Evolutionary conservation across 78 protist genomes (phyloP), one percentile per base, ranked within the genome.

Genomic region (Protostelium mycophagum): DNA sequence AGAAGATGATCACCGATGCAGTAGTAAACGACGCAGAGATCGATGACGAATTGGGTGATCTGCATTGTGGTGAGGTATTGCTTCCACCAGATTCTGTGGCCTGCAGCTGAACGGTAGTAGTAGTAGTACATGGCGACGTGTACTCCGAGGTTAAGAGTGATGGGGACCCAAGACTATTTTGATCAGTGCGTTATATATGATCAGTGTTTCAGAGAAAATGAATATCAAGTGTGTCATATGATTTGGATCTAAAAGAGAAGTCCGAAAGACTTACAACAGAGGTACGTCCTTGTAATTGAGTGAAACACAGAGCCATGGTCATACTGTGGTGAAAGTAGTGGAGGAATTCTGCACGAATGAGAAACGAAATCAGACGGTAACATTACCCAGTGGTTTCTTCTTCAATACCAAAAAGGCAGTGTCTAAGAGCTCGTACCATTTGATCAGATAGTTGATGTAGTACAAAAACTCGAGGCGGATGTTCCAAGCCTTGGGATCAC

Each of bases 371-470:
- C n/a, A 85, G 37, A 85, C 16, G 37, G 86, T 85, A 16, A 16
- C 5, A 5, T 16, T 16, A 85, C 86, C 36, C 73, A 51, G 73
- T 5, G 5, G 5, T 16, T 51, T 51, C 94, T 90, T 92, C 93
- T 92, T 91, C 84, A 95, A 39, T n/a, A 95, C 91, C 83, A 88
- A 89, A 34, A 95, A 87, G 35, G 91, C 87, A 0, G 97, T 96
- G 89, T 96, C 97, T 0, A 96, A 83, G 38, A 96, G 91, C 91
- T 96, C 97, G 63, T 96, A 93, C 85, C 91, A 91, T 86, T 96
- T 96, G 90, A 85, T 36, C 1, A 93, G 88, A 86, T 96, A 93
- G 51, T 90, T 93, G 36, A 96, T 38, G 85, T 96, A 95, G 36
- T 36, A 86, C 36, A 0, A 51, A 36, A 91, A 91, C 31, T 51